phyloP scores from a whole-genome alignment of 805 yeast species.

The Kregervanrija fluxuum region DNA sequence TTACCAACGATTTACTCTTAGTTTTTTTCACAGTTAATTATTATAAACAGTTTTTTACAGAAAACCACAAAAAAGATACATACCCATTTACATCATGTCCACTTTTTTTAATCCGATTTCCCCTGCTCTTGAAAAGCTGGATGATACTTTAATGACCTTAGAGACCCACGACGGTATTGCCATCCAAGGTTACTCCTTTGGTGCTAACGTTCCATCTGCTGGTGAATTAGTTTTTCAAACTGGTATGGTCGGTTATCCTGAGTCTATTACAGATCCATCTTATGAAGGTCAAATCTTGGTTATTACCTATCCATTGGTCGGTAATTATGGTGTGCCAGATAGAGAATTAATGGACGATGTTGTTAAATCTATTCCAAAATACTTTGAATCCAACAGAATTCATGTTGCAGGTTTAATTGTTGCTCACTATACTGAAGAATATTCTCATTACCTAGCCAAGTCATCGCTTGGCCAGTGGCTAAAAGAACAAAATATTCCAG shows the following conservation, averaged over 20 bases:
- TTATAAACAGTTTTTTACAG: too few species aligned
- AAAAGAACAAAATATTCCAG: slow-evolving; percentile 86
- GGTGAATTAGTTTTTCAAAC: slow-evolving; percentile 99
- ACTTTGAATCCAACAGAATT: slow-evolving; percentile 87
- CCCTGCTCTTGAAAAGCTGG: slow-evolving; percentile 81
- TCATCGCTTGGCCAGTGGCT: slow-evolving; percentile 94
- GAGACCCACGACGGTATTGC: slow-evolving; percentile 83
- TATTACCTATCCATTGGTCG: slow-evolving; percentile 93
- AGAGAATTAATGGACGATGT: slow-evolving; percentile 68
- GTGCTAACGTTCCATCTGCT: slow-evolving; percentile 81
- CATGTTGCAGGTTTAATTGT: slow-evolving; percentile 96
- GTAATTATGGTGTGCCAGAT: slow-evolving; percentile 99
- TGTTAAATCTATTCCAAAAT: slow-evolving; percentile 71
- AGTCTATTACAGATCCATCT: slow-evolving; percentile 95
- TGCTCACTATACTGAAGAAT: slow-evolving; percentile 94
- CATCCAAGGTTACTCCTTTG: slow-evolving; percentile 93
- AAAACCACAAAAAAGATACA: too few species aligned
- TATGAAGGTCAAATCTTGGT: slow-evolving; percentile 96
- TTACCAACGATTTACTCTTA: too few species aligned
- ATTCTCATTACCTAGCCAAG: slow-evolving; percentile 86
- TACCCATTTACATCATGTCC: neutral
- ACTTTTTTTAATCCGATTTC: slow-evolving; percentile 73
- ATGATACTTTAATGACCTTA: slow-evolving; percentile 77
- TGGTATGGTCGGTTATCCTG: slow-evolving; percentile 99
- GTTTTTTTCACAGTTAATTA: too few species aligned